Evolutionary conservation across 2,329 filamentous ascomycete genomes (phyloP).

Genomic region (Teratosphaeriaceae sp.): DNA sequence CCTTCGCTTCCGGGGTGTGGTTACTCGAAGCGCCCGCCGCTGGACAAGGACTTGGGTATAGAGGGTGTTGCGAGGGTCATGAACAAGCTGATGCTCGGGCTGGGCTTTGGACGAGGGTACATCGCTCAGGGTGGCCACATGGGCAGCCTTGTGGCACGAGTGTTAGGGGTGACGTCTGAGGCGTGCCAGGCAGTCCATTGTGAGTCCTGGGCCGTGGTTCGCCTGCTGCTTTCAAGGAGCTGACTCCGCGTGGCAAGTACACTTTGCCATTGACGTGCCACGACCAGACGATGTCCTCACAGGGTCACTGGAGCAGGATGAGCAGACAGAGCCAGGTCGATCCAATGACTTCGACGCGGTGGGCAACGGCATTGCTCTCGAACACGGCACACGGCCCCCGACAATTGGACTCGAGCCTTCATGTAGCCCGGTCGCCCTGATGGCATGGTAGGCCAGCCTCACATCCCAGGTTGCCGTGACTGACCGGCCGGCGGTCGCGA

Average conservation of each 20-base stretch:
- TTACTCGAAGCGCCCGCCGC: conserved; percentile 44
- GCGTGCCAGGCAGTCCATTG: conserved; percentile 42
- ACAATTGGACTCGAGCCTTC: conserved; percentile 36
- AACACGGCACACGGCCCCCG: conserved; percentile 48
- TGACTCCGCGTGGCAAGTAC: conserved; percentile 5
- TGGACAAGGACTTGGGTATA: conserved; percentile 38
- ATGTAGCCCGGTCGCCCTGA: background rate
- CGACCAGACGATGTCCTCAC: conserved; percentile 4
- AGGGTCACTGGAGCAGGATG: conserved; percentile 12
- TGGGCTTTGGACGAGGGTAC: conserved; percentile 49
- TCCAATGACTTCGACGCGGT: conserved; percentile 18
- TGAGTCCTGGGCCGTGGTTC: no score
- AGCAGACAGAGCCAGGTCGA: conserved; percentile 18
- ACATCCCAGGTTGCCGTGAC: background rate
- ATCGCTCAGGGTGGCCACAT: conserved; percentile 54
- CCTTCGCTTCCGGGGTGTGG: conserved; percentile 51
- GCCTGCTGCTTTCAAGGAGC: no score
- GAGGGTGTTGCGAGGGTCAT: conserved; percentile 39
- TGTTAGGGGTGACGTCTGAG: conserved; percentile 36
- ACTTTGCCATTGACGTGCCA: conserved; percentile 14
- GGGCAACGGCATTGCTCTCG: conserved; percentile 44
- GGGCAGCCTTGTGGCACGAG: conserved; percentile 39
- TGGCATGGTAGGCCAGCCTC: conserved; percentile 1
- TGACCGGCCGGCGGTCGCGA: conserved; percentile 2
- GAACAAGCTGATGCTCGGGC: conserved; percentile 45